Evolutionary conservation across 352 stramenopile genomes (phyloP).

Genomic region (Phytophthora palmivora): DNA sequence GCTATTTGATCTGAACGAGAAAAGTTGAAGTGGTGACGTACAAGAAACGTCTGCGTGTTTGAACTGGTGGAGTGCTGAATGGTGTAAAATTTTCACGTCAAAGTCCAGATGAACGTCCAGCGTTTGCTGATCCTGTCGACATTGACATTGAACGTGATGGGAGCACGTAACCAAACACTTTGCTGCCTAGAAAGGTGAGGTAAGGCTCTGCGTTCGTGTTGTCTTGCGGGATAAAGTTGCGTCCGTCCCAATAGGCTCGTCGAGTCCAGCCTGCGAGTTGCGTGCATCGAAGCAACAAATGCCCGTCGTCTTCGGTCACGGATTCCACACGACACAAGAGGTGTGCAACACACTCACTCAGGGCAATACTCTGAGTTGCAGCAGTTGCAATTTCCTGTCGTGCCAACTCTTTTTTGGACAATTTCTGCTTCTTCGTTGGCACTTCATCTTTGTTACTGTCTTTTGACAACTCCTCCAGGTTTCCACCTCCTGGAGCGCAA

Average conservation of each 20-base stretch:
- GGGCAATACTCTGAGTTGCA: constrained; percentile 42
- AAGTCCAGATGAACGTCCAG: constrained; percentile 16
- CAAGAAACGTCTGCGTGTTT: constrained; percentile 3
- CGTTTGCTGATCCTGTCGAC: constrained; percentile 15
- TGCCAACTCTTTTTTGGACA: constrained; percentile 68
- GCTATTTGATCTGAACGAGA: constrained; percentile 2
- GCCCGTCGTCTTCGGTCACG: constrained; percentile 69
- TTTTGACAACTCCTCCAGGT: background rate
- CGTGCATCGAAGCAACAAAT: constrained; percentile 73
- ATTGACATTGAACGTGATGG: constrained; percentile 10
- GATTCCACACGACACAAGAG: constrained; percentile 73
- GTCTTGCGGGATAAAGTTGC: constrained; percentile 69
- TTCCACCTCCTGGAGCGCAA: constrained; percentile 54
- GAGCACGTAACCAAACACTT: constrained; percentile 77
- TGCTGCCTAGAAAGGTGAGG: constrained; percentile 86
- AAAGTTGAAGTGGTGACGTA: constrained; percentile 17
- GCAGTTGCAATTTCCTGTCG: constrained; percentile 42
- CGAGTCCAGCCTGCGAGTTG: constrained; percentile 68
- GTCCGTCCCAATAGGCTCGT: constrained; percentile 81
- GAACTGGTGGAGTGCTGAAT: constrained; percentile 15
- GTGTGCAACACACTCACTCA: constrained; percentile 68
- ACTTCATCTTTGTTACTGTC: constrained; percentile 7
- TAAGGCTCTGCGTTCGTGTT: constrained; percentile 47
- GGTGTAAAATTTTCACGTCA: background rate
- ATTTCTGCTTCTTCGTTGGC: constrained; percentile 50